Conservation (phyloP, 805 yeast genomes). For the Isabelozyma gotoi region DNA sequence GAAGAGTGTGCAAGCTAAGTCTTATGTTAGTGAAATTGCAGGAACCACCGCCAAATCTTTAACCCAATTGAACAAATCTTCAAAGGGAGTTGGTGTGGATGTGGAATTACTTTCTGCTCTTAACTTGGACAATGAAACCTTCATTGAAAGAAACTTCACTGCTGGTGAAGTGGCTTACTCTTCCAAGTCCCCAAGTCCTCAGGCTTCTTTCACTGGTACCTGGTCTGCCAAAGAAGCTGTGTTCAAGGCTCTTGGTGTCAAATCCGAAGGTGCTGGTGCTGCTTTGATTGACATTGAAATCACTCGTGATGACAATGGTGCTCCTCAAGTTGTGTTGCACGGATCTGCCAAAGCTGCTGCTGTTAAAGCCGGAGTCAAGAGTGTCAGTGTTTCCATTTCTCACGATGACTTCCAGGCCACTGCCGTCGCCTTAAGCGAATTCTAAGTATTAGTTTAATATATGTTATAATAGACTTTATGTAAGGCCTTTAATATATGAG, state of each 20-base stretch:
- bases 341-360: slow-evolving; percentile 84
- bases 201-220: slow-evolving; percentile 92
- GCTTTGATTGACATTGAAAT: slow-evolving; percentile 90
- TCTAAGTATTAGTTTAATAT: slow-evolving; percentile 23
- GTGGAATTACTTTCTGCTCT: slow-evolving; percentile 84
- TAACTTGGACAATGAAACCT: slow-evolving; percentile 86
- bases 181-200: slow-evolving; percentile 66
- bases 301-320: slow-evolving; percentile 66
- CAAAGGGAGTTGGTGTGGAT: slow-evolving; percentile 91
- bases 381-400: slow-evolving; percentile 84
- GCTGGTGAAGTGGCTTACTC: slow-evolving; percentile 78
- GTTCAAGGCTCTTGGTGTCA: slow-evolving; percentile 89
- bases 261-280: slow-evolving; percentile 94
- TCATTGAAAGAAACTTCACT: slow-evolving; percentile 91
- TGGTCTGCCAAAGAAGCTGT: slow-evolving; percentile 99
- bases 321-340: slow-evolving; percentile 74
- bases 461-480: no score
- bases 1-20: slow-evolving; percentile 48
- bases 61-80: slow-evolving; percentile 51
- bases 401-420: slow-evolving; percentile 97
- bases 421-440: slow-evolving; percentile 85
- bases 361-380: slow-evolving; percentile 60
- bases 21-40: slow-evolving; percentile 48
- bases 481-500: no score
- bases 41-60: slow-evolving; percentile 66